phyloP scores from a whole-genome alignment of 371 early-diverging fungal species.

The Choanephora cucurbitarum region DNA sequence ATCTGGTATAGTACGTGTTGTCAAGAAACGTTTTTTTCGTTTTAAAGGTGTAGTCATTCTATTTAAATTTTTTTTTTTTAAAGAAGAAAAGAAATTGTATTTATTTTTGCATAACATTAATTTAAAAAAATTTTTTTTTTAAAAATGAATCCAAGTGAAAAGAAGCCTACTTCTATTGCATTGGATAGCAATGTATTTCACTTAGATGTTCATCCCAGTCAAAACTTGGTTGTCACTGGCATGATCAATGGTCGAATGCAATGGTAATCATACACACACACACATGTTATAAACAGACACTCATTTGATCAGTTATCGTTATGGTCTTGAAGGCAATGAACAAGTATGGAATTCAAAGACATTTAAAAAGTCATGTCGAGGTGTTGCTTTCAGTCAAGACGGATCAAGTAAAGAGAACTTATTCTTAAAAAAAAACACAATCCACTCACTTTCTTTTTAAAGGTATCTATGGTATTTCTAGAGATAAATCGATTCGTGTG shows the following conservation, averaged over 20 bases:
- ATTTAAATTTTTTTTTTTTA: too few relatives aligned
- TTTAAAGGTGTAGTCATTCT: too few relatives aligned
- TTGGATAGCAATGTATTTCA: conserved; percentile 60
- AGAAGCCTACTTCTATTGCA: conserved; percentile 16
- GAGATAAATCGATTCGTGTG: conserved; percentile 76
- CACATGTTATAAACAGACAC: not conserved
- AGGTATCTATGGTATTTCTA: conserved; percentile 74
- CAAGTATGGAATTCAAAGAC: conserved; percentile 57
- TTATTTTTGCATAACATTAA: too few relatives aligned
- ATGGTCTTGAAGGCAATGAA: conserved; percentile 51
- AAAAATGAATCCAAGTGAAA: not conserved
- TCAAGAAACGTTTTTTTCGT: too few relatives aligned
- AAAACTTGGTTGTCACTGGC: conserved; percentile 68
- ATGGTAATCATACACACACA: conserved; percentile 26
- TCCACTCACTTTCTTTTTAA: not conserved
- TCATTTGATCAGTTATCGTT: conserved; percentile 35
- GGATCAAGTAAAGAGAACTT: conserved; percentile 54
- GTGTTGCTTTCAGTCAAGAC: conserved; percentile 69
- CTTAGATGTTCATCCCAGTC: conserved; percentile 69
- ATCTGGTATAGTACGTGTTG: too few relatives aligned
- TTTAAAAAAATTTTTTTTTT: not conserved
- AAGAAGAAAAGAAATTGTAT: too few relatives aligned
- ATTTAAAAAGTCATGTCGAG: conserved; percentile 81
- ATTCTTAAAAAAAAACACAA: not conserved
- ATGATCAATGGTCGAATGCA: conserved; percentile 71